Evolutionary conservation across 805 yeast species (phyloP), one percentile per base, ranked within the genome.

Genomic region (Yarrowia osloensis): DNA sequence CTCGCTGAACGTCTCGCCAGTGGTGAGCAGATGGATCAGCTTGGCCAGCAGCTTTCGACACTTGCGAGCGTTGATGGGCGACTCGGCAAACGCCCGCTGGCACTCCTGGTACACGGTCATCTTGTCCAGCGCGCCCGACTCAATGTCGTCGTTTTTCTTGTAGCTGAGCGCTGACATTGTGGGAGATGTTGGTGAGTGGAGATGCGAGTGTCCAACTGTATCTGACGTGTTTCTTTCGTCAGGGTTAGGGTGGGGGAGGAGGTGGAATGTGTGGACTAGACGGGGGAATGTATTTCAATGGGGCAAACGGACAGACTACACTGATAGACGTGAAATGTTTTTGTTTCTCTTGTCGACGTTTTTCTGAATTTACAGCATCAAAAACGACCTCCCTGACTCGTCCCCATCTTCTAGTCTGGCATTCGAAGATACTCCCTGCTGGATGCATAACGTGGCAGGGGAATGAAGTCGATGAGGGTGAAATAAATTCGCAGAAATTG

Each of bases 41-140:
- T 92, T 87, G 37, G 97, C 88, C 76, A 95, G 83, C 75, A 94
- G 81, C 68, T 82, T 77, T 73, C 99, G 90, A 75, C 97, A 92
- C 78, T 89, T 89, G 73, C 88, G 89, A 29, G 98, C 90, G 73
- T 90, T 88, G 68, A 93, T 88, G 12, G 97, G 97, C 50, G 95
- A 84, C 70, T 93, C 91, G 80, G 93, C 94, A 84, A 95, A 95
- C 69, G 90, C 93, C 71, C 90, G 90, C 74, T 91, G 81, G 81
- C 98, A 93, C 77, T 93, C 97, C 79, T 95, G 99, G 78, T 89
- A 94, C 70, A 95, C 93, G 12, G 97, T 88, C 98, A 95, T 95
- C 79, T 93, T 93, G 79, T 95, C 98, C 67, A 97, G 96, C 72
- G 85, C 77, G 67, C 88, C 87, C 61, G 88, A 81, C 71, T 84